These are phyloP conservation scores for Galeopsis tetrahit DNA, from an alignment of 257 asterid genomes.

Conservation along the genomic window DNA sequence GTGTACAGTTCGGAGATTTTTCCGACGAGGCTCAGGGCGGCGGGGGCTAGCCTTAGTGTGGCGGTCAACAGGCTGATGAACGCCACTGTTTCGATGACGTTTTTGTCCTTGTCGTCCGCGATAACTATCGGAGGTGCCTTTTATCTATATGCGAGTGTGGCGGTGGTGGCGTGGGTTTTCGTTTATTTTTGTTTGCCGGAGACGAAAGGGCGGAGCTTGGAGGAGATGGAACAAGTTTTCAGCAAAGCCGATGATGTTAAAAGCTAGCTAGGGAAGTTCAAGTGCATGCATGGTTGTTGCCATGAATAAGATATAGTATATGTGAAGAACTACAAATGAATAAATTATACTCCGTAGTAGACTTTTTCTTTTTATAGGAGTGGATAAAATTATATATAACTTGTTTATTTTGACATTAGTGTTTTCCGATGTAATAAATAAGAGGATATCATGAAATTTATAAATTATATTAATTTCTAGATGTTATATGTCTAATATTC, in stretches of 20 bases:
- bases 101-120: slow-evolving; percentile 55
- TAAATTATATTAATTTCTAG: too few species aligned
- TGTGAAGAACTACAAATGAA: too few species aligned
- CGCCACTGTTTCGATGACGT: slow-evolving; percentile 74
- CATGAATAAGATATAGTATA: too few species aligned
- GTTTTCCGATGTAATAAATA: too few species aligned
- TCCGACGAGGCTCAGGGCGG: slow-evolving; percentile 61
- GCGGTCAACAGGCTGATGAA: slow-evolving; percentile 74
- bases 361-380: too few species aligned
- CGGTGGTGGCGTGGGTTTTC: slow-evolving; percentile 63
- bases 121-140: slow-evolving; percentile 68
- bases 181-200: slow-evolving; percentile 65
- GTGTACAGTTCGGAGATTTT: slow-evolving; percentile 79
- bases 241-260: slow-evolving; percentile 19
- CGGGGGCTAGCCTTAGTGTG: slow-evolving; percentile 67
- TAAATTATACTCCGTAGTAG: too few species aligned
- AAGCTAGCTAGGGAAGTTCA: too few species aligned
- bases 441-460: too few species aligned
- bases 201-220: slow-evolving; percentile 47
- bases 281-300: too few species aligned
- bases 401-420: too few species aligned
- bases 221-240: slow-evolving; percentile 58
- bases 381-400: too few species aligned
- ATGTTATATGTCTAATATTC: too few species aligned
- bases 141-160: slow-evolving; percentile 50